A percentile compares a stretch with the other conserved stretches of the same genome.
phyloP scores from a whole-genome alignment of 2,329 filamentous ascomycete species.

The Penicillium concentricum region DNA sequence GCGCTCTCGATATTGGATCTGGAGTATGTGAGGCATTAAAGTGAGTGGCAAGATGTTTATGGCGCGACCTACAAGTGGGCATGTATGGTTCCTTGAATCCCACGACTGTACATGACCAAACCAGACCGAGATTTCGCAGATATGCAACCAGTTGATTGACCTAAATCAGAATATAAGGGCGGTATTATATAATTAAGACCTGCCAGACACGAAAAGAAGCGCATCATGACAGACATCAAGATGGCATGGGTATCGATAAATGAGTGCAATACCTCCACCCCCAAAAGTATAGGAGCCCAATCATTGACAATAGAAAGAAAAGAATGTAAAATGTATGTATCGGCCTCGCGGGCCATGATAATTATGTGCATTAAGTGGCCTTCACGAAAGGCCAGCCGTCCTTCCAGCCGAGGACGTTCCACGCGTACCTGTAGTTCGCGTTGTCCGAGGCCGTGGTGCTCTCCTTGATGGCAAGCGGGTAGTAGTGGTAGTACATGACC shows the following conservation, averaged over 20 bases:
- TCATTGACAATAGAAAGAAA: slow-evolving; percentile 17
- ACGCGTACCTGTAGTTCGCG: slow-evolving; percentile 45
- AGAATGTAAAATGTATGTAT: not conserved
- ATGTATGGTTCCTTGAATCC: not conserved
- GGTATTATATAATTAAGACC: slow-evolving; percentile 10
- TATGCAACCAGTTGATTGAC: not conserved
- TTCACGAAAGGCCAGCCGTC: slow-evolving; percentile 46
- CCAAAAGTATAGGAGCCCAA: slow-evolving; percentile 17
- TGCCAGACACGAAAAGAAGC: slow-evolving; percentile 5
- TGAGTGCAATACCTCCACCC: slow-evolving; percentile 9
- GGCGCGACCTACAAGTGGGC: not conserved
- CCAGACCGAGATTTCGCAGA: not conserved
- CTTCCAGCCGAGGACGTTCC: slow-evolving; percentile 47
- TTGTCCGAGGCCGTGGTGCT: slow-evolving; percentile 50
- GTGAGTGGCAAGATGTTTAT: not conserved
- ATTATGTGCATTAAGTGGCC: slow-evolving; percentile 16
- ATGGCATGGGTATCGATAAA: slow-evolving; percentile 20
- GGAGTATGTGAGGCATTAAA: slow-evolving; percentile 45
- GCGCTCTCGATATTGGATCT: slow-evolving; percentile 52
- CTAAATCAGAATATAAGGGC: not conserved
- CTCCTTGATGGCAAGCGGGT: slow-evolving; percentile 45
- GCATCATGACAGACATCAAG: slow-evolving; percentile 1
- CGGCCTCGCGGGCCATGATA: not conserved
- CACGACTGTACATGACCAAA: not conserved
- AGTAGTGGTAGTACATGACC: slow-evolving; percentile 64